Percentiles rank a stretch among this genome's conserved stretches.
Conservation (phyloP, 305 asterid genomes). For the Fraxinus platypoda region DNA sequence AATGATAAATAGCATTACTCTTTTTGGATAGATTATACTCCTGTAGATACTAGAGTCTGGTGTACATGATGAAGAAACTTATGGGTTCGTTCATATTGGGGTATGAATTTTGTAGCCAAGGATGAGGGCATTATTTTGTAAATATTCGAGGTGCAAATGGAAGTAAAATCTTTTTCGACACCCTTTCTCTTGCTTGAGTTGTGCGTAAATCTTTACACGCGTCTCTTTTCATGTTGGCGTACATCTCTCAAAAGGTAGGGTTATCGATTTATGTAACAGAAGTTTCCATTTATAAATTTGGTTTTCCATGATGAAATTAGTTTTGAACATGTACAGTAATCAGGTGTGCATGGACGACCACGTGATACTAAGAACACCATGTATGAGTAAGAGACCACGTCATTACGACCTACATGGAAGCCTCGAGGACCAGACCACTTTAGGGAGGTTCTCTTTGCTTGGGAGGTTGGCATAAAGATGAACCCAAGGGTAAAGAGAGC, state of each 20-base stretch:
- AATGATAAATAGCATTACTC: neutral
- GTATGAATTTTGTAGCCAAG: slow-evolving; percentile 50
- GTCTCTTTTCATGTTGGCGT: neutral
- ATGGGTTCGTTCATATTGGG: slow-evolving; percentile 19
- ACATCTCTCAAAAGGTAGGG: neutral
- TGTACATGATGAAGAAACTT: slow-evolving; percentile 21
- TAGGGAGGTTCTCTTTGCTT: neutral
- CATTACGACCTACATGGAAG: neutral
- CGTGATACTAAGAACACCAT: neutral
- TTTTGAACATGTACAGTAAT: neutral
- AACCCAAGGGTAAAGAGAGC: neutral
- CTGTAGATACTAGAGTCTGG: neutral
- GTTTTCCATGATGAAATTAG: neutral
- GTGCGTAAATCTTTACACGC: neutral
- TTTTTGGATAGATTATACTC: slow-evolving; percentile 8
- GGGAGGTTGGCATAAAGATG: neutral
- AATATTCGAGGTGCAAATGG: slow-evolving; percentile 40
- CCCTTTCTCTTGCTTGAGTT: neutral
- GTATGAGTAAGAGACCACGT: neutral
- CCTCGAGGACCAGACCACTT: neutral
- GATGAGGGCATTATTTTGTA: slow-evolving; percentile 50
- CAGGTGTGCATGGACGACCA: neutral
- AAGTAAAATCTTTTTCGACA: slow-evolving; percentile 11
- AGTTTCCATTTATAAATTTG: neutral
- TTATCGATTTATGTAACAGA: neutral